Percentiles rank a stretch among this genome's conserved stretches.
These are phyloP conservation scores for Phoma sp. DNA, from an alignment of 2,329 filamentous ascomycete genomes.

Conservation along the genomic window DNA sequence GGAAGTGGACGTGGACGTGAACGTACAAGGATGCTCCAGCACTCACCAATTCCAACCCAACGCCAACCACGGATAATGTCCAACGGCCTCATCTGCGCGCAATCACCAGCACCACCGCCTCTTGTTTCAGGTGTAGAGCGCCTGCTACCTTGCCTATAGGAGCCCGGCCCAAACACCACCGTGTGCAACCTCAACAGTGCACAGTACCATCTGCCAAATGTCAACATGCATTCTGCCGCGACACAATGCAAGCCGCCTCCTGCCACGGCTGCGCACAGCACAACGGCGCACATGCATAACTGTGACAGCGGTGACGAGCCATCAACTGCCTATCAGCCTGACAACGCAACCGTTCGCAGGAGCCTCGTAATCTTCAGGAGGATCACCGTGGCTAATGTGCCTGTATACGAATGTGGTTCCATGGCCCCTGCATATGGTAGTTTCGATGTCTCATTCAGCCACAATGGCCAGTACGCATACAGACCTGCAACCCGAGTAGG, in stretches of 20 bases:
- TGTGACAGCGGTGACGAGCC: neutral
- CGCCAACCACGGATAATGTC: neutral
- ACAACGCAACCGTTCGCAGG: neutral
- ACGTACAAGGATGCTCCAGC: conserved; percentile 6
- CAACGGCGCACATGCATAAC: conserved; percentile 5
- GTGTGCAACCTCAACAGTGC: conserved; percentile 12
- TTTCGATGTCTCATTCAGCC: conserved; percentile 6
- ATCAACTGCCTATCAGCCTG: neutral
- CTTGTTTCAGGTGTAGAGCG: conserved; percentile 14
- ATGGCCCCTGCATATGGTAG: conserved; percentile 10
- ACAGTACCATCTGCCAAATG: conserved; percentile 9
- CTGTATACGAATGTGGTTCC: neutral
- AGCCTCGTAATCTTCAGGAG: neutral
- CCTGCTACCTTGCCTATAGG: conserved; percentile 6
- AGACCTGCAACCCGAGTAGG: neutral
- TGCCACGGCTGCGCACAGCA: neutral
- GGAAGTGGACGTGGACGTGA: neutral
- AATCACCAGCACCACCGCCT: conserved; percentile 13
- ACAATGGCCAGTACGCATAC: neutral
- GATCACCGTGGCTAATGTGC: neutral
- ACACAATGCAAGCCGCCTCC: conserved; percentile 13
- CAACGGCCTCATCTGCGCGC: conserved; percentile 6
- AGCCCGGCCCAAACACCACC: neutral
- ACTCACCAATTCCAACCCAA: neutral
- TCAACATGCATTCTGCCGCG: conserved; percentile 10